These are phyloP conservation scores for Penicillium corylophilum DNA, from an alignment of 2,329 filamentous ascomycete species.

Conservation along the genomic window DNA sequence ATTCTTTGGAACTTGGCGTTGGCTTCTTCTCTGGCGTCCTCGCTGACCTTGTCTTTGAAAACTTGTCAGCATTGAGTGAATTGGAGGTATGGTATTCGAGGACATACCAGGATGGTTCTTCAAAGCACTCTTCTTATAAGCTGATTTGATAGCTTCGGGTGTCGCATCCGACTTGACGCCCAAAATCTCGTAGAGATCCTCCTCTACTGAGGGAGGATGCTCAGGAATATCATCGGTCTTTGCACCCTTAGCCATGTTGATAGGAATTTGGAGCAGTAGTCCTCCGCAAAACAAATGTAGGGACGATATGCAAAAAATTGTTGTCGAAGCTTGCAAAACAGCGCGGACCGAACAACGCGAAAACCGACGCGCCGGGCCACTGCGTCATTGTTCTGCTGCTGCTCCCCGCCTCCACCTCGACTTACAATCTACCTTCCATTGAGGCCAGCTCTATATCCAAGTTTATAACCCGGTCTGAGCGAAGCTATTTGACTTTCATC, in stretches of 20 bases:
- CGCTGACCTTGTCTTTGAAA: constrained; percentile 69
- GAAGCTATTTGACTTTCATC: neutral
- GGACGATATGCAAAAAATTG: neutral
- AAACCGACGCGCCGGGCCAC: constrained; percentile 24
- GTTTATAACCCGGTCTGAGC: neutral
- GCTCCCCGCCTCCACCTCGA: constrained; percentile 16
- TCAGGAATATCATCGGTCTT: constrained; percentile 41
- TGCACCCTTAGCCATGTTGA: constrained; percentile 18
- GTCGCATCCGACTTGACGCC: constrained; percentile 69
- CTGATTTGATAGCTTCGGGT: constrained; percentile 76
- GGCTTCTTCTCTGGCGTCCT: constrained; percentile 67
- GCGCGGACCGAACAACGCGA: constrained; percentile 21
- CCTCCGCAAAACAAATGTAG: neutral
- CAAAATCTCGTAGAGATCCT: constrained; percentile 73
- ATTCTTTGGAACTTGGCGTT: constrained; percentile 83
- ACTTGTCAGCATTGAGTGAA: neutral
- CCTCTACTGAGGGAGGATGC: constrained; percentile 24
- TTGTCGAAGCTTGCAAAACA: neutral
- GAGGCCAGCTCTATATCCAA: neutral
- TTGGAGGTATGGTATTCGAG: neutral
- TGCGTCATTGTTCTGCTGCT: constrained; percentile 28
- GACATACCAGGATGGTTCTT: constrained; percentile 76
- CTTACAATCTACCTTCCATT: neutral
- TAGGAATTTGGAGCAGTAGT: neutral
- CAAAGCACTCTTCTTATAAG: constrained; percentile 87